Evolutionary conservation across 768 basidiomycete species (phyloP).

Genomic region (Steccherinum ochraceum): DNA sequence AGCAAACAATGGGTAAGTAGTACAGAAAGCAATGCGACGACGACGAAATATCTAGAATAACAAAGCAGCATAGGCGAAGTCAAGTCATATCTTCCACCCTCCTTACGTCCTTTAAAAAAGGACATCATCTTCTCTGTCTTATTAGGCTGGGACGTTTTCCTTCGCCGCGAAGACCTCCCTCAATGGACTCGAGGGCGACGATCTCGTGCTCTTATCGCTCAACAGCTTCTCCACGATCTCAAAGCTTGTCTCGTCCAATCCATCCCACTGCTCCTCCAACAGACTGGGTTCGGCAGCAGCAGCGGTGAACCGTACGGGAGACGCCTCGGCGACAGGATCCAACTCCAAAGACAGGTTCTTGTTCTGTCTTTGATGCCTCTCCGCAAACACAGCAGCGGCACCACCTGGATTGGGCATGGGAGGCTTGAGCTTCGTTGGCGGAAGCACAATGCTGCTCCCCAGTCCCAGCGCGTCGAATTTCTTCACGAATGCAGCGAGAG

Average conservation of each 20-base stretch:
- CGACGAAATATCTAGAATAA: not conserved
- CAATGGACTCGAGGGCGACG: slow-evolving; percentile 26
- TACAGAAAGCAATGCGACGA: not conserved
- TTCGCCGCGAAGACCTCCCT: slow-evolving; percentile 42
- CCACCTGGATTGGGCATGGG: slow-evolving; percentile 49
- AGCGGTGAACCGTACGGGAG: slow-evolving; percentile 47
- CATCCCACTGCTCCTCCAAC: slow-evolving; percentile 30
- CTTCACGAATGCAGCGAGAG: slow-evolving; percentile 72
- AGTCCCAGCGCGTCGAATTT: slow-evolving; percentile 76
- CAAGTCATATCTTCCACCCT: too few relatives aligned
- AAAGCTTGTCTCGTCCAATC: slow-evolving; percentile 26
- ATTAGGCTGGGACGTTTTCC: slow-evolving; percentile 43
- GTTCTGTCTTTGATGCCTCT: slow-evolving; percentile 31
- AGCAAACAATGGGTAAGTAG: not conserved
- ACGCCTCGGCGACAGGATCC: slow-evolving; percentile 24
- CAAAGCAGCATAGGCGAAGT: too few relatives aligned
- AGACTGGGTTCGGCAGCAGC: slow-evolving; percentile 25
- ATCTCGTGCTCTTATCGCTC: slow-evolving; percentile 17
- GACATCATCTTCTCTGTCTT: too few relatives aligned
- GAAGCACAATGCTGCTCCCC: slow-evolving; percentile 27
- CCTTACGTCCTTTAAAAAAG: too few relatives aligned
- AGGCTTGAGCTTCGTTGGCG: slow-evolving; percentile 34
- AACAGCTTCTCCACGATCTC: slow-evolving; percentile 18
- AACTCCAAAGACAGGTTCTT: slow-evolving; percentile 24
- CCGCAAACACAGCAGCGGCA: slow-evolving; percentile 41